Conservation (phyloP, 1,284 basidiomycete species). For the Cryptococcus sp. region DNA sequence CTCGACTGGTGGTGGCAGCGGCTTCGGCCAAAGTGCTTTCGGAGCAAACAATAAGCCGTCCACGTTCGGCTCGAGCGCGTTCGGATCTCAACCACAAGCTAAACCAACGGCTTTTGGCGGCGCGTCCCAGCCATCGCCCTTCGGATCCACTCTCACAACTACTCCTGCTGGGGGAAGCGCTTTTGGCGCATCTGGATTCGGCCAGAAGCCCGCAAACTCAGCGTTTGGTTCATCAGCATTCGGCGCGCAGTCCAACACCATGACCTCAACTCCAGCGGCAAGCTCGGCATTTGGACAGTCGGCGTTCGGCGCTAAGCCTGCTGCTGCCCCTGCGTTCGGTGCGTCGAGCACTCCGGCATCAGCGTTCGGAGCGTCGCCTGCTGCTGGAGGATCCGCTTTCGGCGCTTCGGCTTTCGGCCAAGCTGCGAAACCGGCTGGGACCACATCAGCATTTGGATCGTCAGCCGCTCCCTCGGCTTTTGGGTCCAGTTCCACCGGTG, state of each 20-base stretch:
- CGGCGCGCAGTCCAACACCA: slow-evolving; percentile 31
- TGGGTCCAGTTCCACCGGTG: slow-evolving; percentile 20
- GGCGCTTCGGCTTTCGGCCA: slow-evolving; percentile 19
- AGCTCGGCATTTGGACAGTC: slow-evolving; percentile 43
- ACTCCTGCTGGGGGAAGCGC: slow-evolving; percentile 27
- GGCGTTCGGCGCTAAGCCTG: slow-evolving; percentile 27
- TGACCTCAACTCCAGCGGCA: slow-evolving; percentile 12
- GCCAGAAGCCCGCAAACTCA: slow-evolving; percentile 33
- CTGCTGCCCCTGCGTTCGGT: slow-evolving; percentile 40
- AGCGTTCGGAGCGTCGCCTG: slow-evolving; percentile 24
- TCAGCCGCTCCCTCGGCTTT: slow-evolving; percentile 18
- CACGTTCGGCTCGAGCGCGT: slow-evolving; percentile 15
- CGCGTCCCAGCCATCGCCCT: slow-evolving; percentile 6
- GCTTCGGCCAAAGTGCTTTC: slow-evolving; percentile 28
- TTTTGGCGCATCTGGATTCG: slow-evolving; percentile 39
- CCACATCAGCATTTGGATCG: slow-evolving; percentile 14
- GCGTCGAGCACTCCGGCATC: slow-evolving; percentile 23
- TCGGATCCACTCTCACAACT: slow-evolving; percentile 21
- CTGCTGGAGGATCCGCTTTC: slow-evolving; percentile 19
- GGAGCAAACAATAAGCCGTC: slow-evolving; percentile 17
- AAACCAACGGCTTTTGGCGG: slow-evolving; percentile 9
- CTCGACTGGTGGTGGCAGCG: slow-evolving; percentile 6
- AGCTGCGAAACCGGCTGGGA: neutral
- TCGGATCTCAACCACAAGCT: slow-evolving; percentile 6
- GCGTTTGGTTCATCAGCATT: slow-evolving; percentile 52